phyloP scores from a whole-genome alignment of 331 rosid genomes.

The Arachis monticola region DNA sequence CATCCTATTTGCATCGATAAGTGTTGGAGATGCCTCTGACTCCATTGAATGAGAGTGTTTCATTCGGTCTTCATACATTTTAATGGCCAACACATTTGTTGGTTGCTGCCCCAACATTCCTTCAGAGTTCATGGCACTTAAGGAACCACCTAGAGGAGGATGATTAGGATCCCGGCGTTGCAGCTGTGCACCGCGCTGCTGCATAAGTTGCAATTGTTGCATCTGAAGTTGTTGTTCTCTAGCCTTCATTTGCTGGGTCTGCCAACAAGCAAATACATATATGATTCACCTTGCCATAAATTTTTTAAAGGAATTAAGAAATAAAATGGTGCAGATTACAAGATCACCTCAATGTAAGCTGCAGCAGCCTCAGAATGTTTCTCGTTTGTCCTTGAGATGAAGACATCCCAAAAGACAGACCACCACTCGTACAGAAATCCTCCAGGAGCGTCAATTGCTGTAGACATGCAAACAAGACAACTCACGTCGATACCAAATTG shows the following conservation, averaged over 20 bases:
- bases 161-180: constrained; percentile 80
- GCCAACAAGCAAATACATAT: constrained; percentile 31
- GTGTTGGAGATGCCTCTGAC: constrained; percentile 73
- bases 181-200: constrained; percentile 71
- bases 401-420: constrained; percentile 98
- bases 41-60: constrained; percentile 78
- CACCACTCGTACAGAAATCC: constrained; percentile 96
- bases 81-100: constrained; percentile 75
- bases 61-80: constrained; percentile 87
- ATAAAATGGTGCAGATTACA: constrained; percentile 4
- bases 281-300: constrained; percentile 23
- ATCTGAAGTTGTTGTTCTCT: constrained; percentile 84
- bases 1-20: constrained; percentile 71
- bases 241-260: constrained; percentile 76
- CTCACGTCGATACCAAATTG: constrained; percentile 6
- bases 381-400: constrained; percentile 85
- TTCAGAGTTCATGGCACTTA: constrained; percentile 78
- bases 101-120: constrained; percentile 83
- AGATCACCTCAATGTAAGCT: constrained; percentile 80
- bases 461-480: constrained; percentile 36
- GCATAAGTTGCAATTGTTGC: constrained; percentile 81
- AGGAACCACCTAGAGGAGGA: constrained; percentile 65
- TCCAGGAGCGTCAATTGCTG: constrained; percentile 99
- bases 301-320: not conserved
- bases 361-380: constrained; percentile 90